Evolutionary conservation across 371 early-diverging fungal genomes (phyloP).

Genomic region (Haplosporangium sp.): DNA sequence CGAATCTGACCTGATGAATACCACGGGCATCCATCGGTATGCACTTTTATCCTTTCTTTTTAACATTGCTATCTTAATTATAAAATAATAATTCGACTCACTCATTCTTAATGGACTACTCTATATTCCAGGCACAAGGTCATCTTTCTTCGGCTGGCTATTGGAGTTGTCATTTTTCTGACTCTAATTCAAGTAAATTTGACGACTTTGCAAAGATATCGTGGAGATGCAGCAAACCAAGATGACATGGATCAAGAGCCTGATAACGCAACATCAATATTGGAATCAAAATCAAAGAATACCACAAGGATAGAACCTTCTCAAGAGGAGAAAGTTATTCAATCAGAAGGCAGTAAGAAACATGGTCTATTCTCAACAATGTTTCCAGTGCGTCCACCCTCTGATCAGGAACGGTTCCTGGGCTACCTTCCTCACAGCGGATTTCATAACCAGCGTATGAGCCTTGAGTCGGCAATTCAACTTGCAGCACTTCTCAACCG

Average conservation of each 20-base stretch:
- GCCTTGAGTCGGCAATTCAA: constrained; percentile 66
- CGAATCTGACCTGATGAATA: no score
- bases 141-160: background rate
- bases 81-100: no score
- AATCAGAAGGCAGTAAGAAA: constrained; percentile 23
- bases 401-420: constrained; percentile 57
- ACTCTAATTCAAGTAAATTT: background rate
- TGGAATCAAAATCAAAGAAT: background rate
- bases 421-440: constrained; percentile 73
- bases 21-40: no score
- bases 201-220: background rate
- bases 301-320: background rate
- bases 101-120: no score
- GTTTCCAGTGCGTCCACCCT: constrained; percentile 36
- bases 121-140: background rate
- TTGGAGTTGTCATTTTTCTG: background rate
- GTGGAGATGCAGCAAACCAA: background rate
- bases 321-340: background rate
- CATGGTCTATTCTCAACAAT: constrained; percentile 41
- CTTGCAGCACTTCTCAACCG: constrained; percentile 64
- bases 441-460: constrained; percentile 70
- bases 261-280: background rate
- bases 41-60: no score
- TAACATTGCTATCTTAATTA: no score
- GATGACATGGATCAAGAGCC: background rate